A percentile compares a stretch with the other conserved stretches of the same genome.
phyloP scores from a whole-genome alignment of 495 filamentous ascomycete genomes.

The Pyrenopolyporus hunteri region DNA sequence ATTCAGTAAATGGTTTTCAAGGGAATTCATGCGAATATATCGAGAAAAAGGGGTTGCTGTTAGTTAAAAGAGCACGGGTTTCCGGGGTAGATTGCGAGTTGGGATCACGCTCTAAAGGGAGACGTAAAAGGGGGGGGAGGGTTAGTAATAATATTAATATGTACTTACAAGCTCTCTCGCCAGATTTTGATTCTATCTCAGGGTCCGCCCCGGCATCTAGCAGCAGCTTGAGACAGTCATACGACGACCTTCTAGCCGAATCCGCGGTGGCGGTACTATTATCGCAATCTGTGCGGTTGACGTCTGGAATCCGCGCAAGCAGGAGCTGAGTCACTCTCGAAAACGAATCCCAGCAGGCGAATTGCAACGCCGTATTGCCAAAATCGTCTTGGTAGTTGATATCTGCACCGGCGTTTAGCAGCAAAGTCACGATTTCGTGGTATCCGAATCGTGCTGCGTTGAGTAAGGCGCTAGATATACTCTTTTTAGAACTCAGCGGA shows the following conservation, averaged over 20 bases:
- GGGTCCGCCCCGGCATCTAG: constrained; percentile 12
- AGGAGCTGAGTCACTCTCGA: constrained; percentile 15
- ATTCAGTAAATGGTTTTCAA: background rate
- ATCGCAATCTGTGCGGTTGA: constrained; percentile 7
- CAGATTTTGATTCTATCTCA: constrained; percentile 5
- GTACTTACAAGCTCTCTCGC: constrained; percentile 14
- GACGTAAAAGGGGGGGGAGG: background rate
- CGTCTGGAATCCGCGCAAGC: background rate
- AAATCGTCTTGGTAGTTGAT: constrained; percentile 20
- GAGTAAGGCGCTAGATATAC: constrained; percentile 4
- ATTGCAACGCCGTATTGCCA: constrained; percentile 20
- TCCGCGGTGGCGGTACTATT: background rate
- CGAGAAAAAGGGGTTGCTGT: too few species aligned
- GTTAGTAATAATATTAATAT: background rate
- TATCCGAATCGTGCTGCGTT: constrained; percentile 12
- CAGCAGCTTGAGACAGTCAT: constrained; percentile 19
- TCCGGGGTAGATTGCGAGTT: too few species aligned
- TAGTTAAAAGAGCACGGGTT: too few species aligned
- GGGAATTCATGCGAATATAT: background rate
- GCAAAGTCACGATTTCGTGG: constrained; percentile 10
- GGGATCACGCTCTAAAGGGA: too few species aligned
- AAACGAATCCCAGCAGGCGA: constrained; percentile 11
- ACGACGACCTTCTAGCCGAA: background rate
- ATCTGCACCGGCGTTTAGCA: constrained; percentile 29
- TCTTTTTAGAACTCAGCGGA: constrained; percentile 5